Base-by-base conservation (phyloP, 331 rosid genomes). In the Quercus tomentella region DNA sequence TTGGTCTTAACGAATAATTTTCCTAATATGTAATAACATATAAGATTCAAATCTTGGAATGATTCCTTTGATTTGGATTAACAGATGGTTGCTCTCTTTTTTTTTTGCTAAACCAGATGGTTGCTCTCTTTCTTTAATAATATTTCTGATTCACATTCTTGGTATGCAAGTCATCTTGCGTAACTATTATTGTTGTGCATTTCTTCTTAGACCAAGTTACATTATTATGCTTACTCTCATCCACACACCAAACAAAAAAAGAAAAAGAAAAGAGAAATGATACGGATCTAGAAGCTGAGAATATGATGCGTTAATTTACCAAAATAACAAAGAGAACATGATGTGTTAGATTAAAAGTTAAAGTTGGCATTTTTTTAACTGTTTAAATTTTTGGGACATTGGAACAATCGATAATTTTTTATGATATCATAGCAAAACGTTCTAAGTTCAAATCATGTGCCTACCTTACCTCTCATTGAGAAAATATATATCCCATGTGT, bases 121-220 rank as follows among this genome's bases (percentile, higher is more conserved):
- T 56, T 28, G 28, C 22, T 20, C 20, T 55, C 7, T 26, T 74
- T 56, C 49, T 45, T 51, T 41, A 31, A 65, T 79, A 83, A 76
- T 74, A 57, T 76, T 18, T 76, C 54, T 43, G 25, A 65, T 81
- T 81, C 35, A 51, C 74, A 71, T 78, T 75, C 90, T 86, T 87
- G 88, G 76, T 66, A 52, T 77, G 83, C 91, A 89, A 87, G 87
- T 76, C 77, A 81, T 68, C 77, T 28, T 1, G 76, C 76, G 16
- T 25, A 79, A 78, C 82, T 79, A 81, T 73, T 79, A 76, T 49
- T 49, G 54, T 10, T 31, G 72, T 66, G 76, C 28, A 69, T 68
- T 86, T 17, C 74, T 41, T 31, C 51, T 67, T 8, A 7, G 49
- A 26, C 45, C 0, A 31, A 17, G 71, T 33, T 9, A n/a, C 51